phyloP scores from a whole-genome alignment of 495 filamentous ascomycete genomes.

The Usnea hakonensis region DNA sequence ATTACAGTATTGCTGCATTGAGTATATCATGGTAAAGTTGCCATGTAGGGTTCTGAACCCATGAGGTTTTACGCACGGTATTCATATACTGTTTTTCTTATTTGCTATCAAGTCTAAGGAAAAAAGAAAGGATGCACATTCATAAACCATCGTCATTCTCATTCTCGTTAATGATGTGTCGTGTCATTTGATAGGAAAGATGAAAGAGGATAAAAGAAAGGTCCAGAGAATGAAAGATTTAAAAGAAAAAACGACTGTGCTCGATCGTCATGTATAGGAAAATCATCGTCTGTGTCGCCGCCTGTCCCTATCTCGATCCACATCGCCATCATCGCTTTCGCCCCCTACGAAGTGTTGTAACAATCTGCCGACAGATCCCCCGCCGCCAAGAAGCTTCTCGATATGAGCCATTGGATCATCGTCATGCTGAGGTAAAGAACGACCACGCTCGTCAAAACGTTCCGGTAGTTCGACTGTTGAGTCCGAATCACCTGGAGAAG shows the following conservation, averaged over 20 bases:
- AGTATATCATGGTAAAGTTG: too few relatives aligned
- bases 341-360: slow-evolving; percentile 24
- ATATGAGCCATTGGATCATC: slow-evolving; percentile 34
- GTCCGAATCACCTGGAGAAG: slow-evolving; percentile 33
- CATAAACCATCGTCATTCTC: slow-evolving; percentile 1
- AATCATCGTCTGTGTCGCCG: slow-evolving; percentile 8
- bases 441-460: slow-evolving; percentile 57
- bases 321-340: slow-evolving; percentile 4
- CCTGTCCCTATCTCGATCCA: slow-evolving; percentile 13
- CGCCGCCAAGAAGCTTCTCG: slow-evolving; percentile 33
- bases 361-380: slow-evolving; percentile 17
- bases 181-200: background rate
- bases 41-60: too few relatives aligned
- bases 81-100: background rate
- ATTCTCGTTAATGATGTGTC: background rate
- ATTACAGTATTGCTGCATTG: too few relatives aligned
- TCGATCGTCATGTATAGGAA: background rate
- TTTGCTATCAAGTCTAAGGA: slow-evolving; percentile 4
- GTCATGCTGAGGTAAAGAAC: slow-evolving; percentile 35
- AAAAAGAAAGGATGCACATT: slow-evolving; percentile 5
- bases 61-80: background rate
- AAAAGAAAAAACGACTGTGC: background rate
- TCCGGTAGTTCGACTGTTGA: slow-evolving; percentile 52
- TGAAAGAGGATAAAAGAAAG: background rate
- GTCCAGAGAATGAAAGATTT: background rate